phyloP scores from a whole-genome alignment of 2,329 filamentous ascomycete genomes.

The Ophiognomonia clavigignenti-juglandacearum region DNA sequence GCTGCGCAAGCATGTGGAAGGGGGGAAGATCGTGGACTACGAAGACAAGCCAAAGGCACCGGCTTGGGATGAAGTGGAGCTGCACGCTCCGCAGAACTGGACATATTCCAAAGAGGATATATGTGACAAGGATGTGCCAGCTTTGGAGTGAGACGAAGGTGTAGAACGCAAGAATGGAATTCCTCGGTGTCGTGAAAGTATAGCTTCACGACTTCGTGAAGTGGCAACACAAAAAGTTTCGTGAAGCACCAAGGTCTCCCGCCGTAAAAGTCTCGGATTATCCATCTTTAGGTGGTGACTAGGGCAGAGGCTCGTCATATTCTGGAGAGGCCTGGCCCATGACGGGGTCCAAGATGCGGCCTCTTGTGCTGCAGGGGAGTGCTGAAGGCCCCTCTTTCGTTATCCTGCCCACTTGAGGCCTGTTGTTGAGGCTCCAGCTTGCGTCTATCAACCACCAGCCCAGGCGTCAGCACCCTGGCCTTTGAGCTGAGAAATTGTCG shows the following conservation, averaged over 20 bases:
- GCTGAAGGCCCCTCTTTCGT: no score
- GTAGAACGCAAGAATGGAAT: background rate
- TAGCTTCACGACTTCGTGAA: background rate
- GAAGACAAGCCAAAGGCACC: background rate
- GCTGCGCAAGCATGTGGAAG: background rate
- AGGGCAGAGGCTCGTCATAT: background rate
- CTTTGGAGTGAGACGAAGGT: background rate
- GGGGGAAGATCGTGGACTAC: slow-evolving; percentile 1
- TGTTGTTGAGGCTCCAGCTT: no score
- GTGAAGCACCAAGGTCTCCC: no score
- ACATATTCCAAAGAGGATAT: background rate
- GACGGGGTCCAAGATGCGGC: no score
- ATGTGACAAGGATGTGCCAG: background rate
- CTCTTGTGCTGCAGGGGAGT: no score
- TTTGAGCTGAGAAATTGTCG: background rate
- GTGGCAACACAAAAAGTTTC: no score
- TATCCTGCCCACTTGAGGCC: no score
- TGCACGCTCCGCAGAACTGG: background rate
- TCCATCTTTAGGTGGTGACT: no score
- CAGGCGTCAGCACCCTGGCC: no score
- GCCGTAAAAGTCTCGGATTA: no score
- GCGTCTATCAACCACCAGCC: no score
- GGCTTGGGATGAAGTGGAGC: background rate
- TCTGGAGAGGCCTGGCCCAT: no score
- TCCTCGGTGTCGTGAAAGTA: background rate